A percentile compares a stretch with the other conserved stretches of the same genome.
Conservation (phyloP, 2,329 filamentous ascomycete genomes). For the Sclerotinia glacialis region DNA sequence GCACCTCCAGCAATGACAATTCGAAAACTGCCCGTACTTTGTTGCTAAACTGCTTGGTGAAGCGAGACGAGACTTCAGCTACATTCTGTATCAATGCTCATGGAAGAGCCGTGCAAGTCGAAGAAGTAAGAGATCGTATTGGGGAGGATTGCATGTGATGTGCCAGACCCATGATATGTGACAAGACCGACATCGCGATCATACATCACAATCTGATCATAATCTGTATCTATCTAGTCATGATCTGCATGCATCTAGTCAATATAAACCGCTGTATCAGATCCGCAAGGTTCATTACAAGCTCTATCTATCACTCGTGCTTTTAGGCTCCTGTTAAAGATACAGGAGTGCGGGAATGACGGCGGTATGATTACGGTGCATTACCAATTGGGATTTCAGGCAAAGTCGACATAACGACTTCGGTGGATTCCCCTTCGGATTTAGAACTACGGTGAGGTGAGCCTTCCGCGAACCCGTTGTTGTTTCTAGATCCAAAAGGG, state of each 20-base stretch:
- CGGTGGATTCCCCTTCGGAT: too few relatives aligned
- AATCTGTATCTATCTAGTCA: not conserved
- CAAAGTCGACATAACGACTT: too few relatives aligned
- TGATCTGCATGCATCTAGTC: conserved; percentile 43
- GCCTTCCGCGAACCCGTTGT: too few relatives aligned
- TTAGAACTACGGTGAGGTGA: too few relatives aligned
- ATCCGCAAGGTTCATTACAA: too few relatives aligned
- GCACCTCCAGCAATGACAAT: conserved; percentile 37
- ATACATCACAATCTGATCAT: not conserved
- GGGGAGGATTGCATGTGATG: conserved; percentile 44
- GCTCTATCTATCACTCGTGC: too few relatives aligned
- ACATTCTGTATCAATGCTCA: conserved; percentile 58
- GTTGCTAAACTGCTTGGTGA: conserved; percentile 50
- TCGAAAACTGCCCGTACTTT: conserved; percentile 46
- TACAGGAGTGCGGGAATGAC: too few relatives aligned
- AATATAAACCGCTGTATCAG: conserved; percentile 44
- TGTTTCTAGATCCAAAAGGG: too few relatives aligned
- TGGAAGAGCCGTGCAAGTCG: conserved; percentile 48
- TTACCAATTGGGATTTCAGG: too few relatives aligned
- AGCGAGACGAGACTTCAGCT: conserved; percentile 53
- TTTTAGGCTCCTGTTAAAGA: too few relatives aligned
- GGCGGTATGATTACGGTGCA: too few relatives aligned
- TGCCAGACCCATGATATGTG: conserved; percentile 31
- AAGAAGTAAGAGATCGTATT: conserved; percentile 56
- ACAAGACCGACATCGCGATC: not conserved